Evolutionary conservation across 2,329 filamentous ascomycete genomes (phyloP).

Genomic region (Claviceps sp.): DNA sequence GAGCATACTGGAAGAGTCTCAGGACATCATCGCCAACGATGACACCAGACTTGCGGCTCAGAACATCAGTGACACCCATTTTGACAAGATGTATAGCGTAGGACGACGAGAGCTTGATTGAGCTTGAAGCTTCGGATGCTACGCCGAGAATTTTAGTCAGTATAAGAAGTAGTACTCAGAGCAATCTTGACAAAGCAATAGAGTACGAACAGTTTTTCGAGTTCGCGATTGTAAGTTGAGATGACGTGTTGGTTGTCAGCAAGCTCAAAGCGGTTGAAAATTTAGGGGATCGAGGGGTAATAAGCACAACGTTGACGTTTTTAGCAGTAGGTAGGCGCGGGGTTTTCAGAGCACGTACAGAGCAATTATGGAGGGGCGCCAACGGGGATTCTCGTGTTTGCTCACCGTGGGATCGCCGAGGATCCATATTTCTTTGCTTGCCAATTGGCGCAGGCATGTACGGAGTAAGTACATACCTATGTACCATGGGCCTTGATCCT

Average conservation of each 20-base stretch:
- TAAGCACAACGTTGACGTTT: neutral
- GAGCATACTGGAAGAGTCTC: conserved; percentile 75
- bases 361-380: neutral
- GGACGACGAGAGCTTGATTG: neutral
- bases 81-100: conserved; percentile 3
- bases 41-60: conserved; percentile 39
- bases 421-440: conserved; percentile 3
- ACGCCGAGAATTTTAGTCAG: neutral
- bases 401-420: neutral
- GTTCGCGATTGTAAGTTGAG: neutral
- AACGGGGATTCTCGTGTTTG: neutral
- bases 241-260: neutral
- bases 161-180: neutral
- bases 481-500: neutral
- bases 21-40: conserved; percentile 41
- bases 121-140: neutral
- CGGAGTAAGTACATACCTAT: too few relatives aligned
- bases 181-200: neutral
- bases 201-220: neutral
- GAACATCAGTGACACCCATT: conserved; percentile 27
- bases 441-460: conserved; percentile 2
- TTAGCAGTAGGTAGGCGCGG: conserved; percentile 1
- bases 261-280: neutral
- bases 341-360: neutral
- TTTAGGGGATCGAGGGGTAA: conserved; percentile 1